phyloP scores from a whole-genome alignment of 495 filamentous ascomycete species.

The Penicillium desertorum region DNA sequence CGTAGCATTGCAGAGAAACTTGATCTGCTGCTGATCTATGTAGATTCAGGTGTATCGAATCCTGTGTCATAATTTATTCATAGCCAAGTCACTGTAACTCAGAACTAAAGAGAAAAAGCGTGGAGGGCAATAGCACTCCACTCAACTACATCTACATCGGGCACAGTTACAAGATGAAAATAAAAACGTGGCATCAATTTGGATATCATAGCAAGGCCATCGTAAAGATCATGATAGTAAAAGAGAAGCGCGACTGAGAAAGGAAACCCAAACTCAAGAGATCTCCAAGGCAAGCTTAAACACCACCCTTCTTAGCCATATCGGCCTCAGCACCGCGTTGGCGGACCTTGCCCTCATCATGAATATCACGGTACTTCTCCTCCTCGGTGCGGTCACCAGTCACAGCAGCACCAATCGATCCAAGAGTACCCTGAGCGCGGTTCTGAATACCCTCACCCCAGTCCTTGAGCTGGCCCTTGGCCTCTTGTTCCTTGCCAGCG shows the following conservation, averaged over 20 bases:
- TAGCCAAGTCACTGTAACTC: too few relatives aligned
- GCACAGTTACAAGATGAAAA: background rate
- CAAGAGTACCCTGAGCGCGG: conserved; percentile 70
- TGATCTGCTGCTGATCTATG: conserved; percentile 9
- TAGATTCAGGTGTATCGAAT: background rate
- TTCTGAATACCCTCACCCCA: conserved; percentile 67
- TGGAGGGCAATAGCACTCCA: too few relatives aligned
- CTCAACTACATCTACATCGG: background rate
- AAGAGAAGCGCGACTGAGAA: conserved; percentile 6
- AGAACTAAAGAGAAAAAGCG: too few relatives aligned
- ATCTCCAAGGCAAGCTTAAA: conserved; percentile 6
- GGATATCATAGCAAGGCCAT: conserved; percentile 24
- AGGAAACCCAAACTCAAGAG: background rate
- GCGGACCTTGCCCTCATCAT: conserved; percentile 82
- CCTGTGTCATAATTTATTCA: too few relatives aligned
- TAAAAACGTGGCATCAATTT: conserved; percentile 14
- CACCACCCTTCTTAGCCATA: conserved; percentile 63
- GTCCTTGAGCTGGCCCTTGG: conserved; percentile 79
- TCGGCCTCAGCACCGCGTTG: conserved; percentile 84
- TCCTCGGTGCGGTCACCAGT: conserved; percentile 68
- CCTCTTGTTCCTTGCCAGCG: conserved; percentile 77
- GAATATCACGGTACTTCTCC: conserved; percentile 60
- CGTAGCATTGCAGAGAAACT: background rate
- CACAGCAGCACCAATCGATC: conserved; percentile 64
- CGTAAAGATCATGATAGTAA: conserved; percentile 19